These are phyloP conservation scores for Coemansia sp. DNA, from an alignment of 192 early-diverging fungal species.

Conservation along the genomic window DNA sequence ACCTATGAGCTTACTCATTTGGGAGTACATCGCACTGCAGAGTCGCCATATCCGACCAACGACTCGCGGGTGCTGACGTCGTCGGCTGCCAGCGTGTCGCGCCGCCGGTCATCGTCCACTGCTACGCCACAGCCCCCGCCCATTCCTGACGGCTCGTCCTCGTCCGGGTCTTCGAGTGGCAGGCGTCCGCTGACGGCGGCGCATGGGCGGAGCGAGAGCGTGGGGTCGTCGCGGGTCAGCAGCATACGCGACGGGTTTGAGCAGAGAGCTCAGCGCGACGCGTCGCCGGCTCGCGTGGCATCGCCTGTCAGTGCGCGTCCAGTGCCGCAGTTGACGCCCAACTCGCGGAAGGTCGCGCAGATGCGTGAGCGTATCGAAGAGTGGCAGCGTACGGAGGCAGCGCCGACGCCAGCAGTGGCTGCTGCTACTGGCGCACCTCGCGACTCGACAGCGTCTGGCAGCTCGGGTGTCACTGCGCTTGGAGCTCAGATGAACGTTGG, in stretches of 20 bases:
- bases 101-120: conserved; percentile 30
- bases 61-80: conserved; percentile 16
- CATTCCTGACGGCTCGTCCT: neutral
- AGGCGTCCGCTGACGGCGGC: conserved; percentile 9
- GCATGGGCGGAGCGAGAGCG: conserved; percentile 45
- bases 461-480: conserved; percentile 26
- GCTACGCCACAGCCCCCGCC: conserved; percentile 9
- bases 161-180: conserved; percentile 10
- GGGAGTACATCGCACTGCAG: conserved; percentile 45
- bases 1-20: conserved; percentile 53
- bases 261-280: conserved; percentile 28
- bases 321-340: conserved; percentile 23
- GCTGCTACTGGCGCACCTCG: neutral
- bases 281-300: conserved; percentile 3
- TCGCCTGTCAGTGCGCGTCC: neutral
- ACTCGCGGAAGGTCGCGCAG: conserved; percentile 44
- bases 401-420: conserved; percentile 7
- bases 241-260: conserved; percentile 51
- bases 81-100: conserved; percentile 3
- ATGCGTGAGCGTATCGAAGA: conserved; percentile 54
- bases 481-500: conserved; percentile 42
- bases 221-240: conserved; percentile 51
- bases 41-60: conserved; percentile 39
- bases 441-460: conserved; percentile 24
- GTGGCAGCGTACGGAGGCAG: conserved; percentile 42